A percentile compares a stretch with the other conserved stretches of the same genome.
phyloP scores from a whole-genome alignment of 179 eudicot species.

The Gypsophila paniculata region DNA sequence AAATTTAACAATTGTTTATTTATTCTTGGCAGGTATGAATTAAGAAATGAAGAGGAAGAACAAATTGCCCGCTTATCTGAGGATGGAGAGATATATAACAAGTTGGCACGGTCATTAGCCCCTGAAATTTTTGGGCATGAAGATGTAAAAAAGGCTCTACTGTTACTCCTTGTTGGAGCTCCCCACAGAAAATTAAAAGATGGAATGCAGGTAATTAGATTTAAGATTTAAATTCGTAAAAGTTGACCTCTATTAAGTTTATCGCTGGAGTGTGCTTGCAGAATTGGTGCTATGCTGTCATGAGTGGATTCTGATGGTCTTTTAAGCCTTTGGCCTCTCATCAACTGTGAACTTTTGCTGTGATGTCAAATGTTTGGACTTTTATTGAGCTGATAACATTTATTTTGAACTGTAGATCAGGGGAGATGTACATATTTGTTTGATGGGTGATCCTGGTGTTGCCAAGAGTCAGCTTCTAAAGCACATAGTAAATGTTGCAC shows the following conservation, averaged over 20 bases:
- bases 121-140: conserved; percentile 98
- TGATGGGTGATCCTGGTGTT: conserved; percentile 99
- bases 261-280: neutral
- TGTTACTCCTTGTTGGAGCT: conserved; percentile 94
- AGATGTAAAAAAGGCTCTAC: conserved; percentile 91
- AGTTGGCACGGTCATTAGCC: conserved; percentile 79
- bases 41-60: conserved; percentile 85
- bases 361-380: neutral
- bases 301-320: neutral
- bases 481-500: conserved; percentile 95
- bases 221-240: neutral
- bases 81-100: conserved; percentile 94
- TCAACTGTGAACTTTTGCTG: neutral
- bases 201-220: conserved; percentile 78
- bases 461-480: conserved; percentile 98
- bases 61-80: conserved; percentile 82
- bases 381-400: neutral
- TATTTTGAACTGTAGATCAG: conserved; percentile 59
- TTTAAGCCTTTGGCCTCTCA: neutral
- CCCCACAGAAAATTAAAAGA: conserved; percentile 88
- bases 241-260: neutral
- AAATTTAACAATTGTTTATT: neutral
- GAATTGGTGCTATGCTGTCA: neutral
- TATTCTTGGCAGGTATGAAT: conserved; percentile 59
- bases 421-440: conserved; percentile 89